Evolutionary conservation across 2,329 filamentous ascomycete genomes (phyloP).

Genomic region (Fusarium euwallaceae): DNA sequence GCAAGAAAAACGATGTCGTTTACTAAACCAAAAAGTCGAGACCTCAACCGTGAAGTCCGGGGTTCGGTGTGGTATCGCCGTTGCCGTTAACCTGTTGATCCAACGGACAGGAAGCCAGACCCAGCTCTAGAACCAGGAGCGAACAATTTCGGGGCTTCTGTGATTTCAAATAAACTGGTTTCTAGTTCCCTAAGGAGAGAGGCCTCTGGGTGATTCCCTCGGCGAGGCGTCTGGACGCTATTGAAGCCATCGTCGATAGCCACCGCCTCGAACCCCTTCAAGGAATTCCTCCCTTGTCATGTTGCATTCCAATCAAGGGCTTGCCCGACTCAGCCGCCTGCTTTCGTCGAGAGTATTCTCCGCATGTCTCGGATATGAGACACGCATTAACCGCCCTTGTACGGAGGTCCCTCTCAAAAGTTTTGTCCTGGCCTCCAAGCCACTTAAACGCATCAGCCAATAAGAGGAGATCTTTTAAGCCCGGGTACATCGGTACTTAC

Average conservation of each 20-base stretch:
- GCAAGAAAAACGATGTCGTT: neutral
- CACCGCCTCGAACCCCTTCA: slow-evolving; percentile 1
- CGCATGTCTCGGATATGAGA: slow-evolving; percentile 22
- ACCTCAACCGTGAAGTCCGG: neutral
- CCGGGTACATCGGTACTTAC: too few relatives aligned
- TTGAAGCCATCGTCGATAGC: slow-evolving; percentile 29
- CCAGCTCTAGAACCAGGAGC: slow-evolving; percentile 8
- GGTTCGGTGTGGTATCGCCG: neutral
- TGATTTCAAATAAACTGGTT: slow-evolving; percentile 31
- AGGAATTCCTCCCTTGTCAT: slow-evolving; percentile 19
- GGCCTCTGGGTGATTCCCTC: neutral
- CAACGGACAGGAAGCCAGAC: neutral
- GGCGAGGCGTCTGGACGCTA: slow-evolving; percentile 8
- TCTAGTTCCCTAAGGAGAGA: neutral
- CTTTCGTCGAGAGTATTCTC: slow-evolving; percentile 14
- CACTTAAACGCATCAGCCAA: too few relatives aligned
- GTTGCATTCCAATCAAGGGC: slow-evolving; percentile 30
- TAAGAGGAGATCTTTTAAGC: too few relatives aligned
- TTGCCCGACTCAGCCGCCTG: slow-evolving; percentile 6
- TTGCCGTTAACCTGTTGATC: neutral
- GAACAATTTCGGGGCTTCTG: slow-evolving; percentile 11
- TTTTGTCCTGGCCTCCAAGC: too few relatives aligned
- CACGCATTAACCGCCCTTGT: slow-evolving; percentile 6
- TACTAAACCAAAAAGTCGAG: neutral
- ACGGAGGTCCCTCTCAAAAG: too few relatives aligned